Evolutionary conservation across 257 asterid genomes (phyloP).

Genomic region (Gynochthodes officinalis): DNA sequence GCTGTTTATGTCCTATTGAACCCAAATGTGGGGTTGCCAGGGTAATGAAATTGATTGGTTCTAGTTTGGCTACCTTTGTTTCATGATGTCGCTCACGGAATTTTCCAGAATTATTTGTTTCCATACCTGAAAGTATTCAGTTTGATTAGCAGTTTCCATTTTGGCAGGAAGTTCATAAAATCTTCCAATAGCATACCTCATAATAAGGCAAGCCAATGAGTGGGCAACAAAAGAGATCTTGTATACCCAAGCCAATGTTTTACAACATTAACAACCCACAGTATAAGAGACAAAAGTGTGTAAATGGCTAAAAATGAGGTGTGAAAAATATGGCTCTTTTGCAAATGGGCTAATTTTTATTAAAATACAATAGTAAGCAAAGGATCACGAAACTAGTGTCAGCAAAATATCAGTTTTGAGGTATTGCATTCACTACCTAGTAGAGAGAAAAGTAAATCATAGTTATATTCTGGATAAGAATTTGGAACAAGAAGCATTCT

Average conservation of each 20-base stretch:
- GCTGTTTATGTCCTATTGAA: conserved; percentile 81
- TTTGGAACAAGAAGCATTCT: too few species aligned
- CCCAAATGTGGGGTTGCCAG: conserved; percentile 92
- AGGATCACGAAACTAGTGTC: conserved; percentile 24
- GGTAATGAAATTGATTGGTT: conserved; percentile 77
- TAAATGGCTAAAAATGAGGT: conserved; percentile 13
- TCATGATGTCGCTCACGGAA: conserved; percentile 27
- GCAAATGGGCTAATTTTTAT: not conserved
- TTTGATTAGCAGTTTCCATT: conserved; percentile 19
- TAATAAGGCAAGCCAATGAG: conserved; percentile 88
- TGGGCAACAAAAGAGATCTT: too few species aligned
- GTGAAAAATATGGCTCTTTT: too few species aligned
- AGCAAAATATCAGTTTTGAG: conserved; percentile 57
- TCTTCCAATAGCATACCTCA: conserved; percentile 80
- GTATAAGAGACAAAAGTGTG: conserved; percentile 29
- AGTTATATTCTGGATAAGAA: conserved; percentile 17
- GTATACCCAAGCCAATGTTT: conserved; percentile 66
- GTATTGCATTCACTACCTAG: conserved; percentile 81
- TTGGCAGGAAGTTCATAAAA: conserved; percentile 32
- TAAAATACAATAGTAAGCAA: conserved; percentile 1
- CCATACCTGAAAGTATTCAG: conserved; percentile 28
- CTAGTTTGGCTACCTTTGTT: conserved; percentile 59
- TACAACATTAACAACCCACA: conserved; percentile 72
- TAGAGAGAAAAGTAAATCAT: conserved; percentile 18
- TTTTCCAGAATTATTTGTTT: too few species aligned